Conservation (phyloP, 129 eudicot species). For the Pittosporum tobira region DNA sequence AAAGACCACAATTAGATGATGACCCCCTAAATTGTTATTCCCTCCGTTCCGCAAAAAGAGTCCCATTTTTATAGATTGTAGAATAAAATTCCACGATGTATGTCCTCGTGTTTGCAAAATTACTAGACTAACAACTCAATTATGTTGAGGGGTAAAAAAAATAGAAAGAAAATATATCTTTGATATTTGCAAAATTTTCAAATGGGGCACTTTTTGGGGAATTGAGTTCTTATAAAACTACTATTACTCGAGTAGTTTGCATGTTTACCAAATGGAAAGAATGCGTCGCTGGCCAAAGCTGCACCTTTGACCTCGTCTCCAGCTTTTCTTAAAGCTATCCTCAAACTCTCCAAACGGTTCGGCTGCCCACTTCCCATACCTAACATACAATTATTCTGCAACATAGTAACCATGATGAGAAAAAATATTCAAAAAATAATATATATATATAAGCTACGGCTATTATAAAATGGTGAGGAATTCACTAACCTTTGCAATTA, state of each 20-base stretch:
- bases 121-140: no score
- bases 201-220: no score
- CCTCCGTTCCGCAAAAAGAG: no score
- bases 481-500: slow-evolving; percentile 71
- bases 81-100: no score
- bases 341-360: slow-evolving; percentile 89
- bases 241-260: neutral
- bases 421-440: neutral
- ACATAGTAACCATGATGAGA: slow-evolving; percentile 13
- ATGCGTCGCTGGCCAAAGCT: slow-evolving; percentile 96
- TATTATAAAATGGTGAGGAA: neutral
- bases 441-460: neutral
- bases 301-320: slow-evolving; percentile 93
- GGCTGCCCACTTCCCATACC: slow-evolving; percentile 99
- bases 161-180: no score
- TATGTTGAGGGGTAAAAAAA: no score
- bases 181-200: no score
- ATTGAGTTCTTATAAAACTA: neutral
- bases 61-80: no score
- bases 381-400: slow-evolving; percentile 80
- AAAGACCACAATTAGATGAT: neutral
- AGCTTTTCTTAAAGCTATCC: slow-evolving; percentile 90
- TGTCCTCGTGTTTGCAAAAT: no score
- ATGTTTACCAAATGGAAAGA: slow-evolving; percentile 85
- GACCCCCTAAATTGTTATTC: no score